Conservation (phyloP, 495 filamentous ascomycete species). For the Aspergillus wentii region DNA sequence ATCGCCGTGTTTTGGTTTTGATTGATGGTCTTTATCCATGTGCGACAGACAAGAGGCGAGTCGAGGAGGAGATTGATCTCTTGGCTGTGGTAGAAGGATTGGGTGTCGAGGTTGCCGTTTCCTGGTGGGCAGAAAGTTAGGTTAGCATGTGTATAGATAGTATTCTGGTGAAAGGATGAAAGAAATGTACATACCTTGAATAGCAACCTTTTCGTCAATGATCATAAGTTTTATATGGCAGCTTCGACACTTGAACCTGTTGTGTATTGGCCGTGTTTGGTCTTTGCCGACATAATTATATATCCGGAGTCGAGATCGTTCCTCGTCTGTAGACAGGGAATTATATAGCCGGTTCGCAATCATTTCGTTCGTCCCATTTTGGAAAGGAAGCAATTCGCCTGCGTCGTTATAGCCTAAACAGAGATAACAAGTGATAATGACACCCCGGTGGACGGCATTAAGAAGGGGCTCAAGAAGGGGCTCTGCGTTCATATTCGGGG, state of each 20-base stretch:
- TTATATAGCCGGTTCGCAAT: constrained; percentile 53
- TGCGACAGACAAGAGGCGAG: constrained; percentile 49
- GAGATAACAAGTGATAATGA: constrained; percentile 63
- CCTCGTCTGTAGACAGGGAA: constrained; percentile 36
- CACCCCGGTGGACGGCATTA: constrained; percentile 59
- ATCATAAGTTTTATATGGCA: constrained; percentile 78
- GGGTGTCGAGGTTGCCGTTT: constrained; percentile 78
- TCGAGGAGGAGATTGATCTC: constrained; percentile 75
- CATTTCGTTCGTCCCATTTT: constrained; percentile 74
- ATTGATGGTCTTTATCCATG: constrained; percentile 57
- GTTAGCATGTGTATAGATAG: background rate
- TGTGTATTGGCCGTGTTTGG: constrained; percentile 59
- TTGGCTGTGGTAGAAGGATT: constrained; percentile 72
- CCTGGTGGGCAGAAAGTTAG: constrained; percentile 28
- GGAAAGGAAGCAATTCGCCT: constrained; percentile 67
- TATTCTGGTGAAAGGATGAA: background rate
- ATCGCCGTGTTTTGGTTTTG: constrained; percentile 66
- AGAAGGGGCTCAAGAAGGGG: constrained; percentile 57
- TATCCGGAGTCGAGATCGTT: constrained; percentile 47
- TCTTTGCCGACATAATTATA: constrained; percentile 71
- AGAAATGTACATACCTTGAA: constrained; percentile 37
- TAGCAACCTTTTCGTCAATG: constrained; percentile 60
- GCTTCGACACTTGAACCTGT: constrained; percentile 54
- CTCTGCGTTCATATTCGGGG: constrained; percentile 69
- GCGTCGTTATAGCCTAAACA: constrained; percentile 76